These are phyloP conservation scores for Hypomontagnella submonticulosa DNA, from an alignment of 495 filamentous ascomycete species.

Conservation along the genomic window DNA sequence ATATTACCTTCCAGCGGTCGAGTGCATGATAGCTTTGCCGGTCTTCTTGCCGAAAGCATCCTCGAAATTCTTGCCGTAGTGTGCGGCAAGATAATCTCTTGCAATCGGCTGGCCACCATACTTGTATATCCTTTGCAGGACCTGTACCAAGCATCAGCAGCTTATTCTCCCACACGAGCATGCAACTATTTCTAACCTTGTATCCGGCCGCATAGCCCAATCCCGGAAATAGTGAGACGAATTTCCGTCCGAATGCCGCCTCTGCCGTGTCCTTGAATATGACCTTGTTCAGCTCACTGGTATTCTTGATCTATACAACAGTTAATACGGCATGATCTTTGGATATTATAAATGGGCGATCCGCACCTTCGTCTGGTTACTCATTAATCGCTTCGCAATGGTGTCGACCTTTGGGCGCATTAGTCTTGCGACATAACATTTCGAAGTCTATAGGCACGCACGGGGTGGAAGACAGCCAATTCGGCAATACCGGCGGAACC, in stretches of 20 bases:
- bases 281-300: slow-evolving; percentile 78
- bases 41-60: slow-evolving; percentile 91
- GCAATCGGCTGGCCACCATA: slow-evolving; percentile 98
- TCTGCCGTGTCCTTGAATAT: slow-evolving; percentile 92
- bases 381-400: slow-evolving; percentile 98
- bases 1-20: slow-evolving; percentile 85
- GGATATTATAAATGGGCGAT: slow-evolving; percentile 1
- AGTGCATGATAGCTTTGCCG: slow-evolving; percentile 98
- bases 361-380: slow-evolving; percentile 84
- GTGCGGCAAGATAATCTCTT: slow-evolving; percentile 84
- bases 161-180: not conserved
- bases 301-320: slow-evolving; percentile 65
- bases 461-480: slow-evolving; percentile 95
- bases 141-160: slow-evolving; percentile 52
- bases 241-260: slow-evolving; percentile 76
- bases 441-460: slow-evolving; percentile 57
- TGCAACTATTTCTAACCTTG: slow-evolving; percentile 70
- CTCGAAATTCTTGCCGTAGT: slow-evolving; percentile 87
- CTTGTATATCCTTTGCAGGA: slow-evolving; percentile 97
- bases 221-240: slow-evolving; percentile 95
- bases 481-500: slow-evolving; percentile 96
- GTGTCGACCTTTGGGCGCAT: slow-evolving; percentile 82
- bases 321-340: slow-evolving; percentile 40
- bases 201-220: slow-evolving; percentile 97
- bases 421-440: slow-evolving; percentile 43